These are phyloP conservation scores for Melastoma candidum DNA, from an alignment of 441 rosid genomes.

Conservation along the genomic window DNA sequence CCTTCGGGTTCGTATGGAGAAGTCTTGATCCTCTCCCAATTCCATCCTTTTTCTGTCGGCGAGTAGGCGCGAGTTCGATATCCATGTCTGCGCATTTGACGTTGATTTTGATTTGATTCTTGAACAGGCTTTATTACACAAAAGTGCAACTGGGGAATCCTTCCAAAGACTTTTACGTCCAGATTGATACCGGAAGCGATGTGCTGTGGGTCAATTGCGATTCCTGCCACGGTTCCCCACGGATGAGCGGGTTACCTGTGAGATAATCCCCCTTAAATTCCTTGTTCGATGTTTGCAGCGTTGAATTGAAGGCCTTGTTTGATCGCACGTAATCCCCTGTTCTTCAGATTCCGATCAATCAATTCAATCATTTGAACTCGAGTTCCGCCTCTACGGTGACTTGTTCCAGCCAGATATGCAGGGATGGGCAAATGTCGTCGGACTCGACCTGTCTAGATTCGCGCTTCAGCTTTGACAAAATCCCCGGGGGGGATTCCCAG, in stretches of 20 bases:
- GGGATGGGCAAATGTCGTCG: conserved; percentile 36
- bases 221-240: conserved; percentile 83
- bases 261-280: conserved; percentile 6
- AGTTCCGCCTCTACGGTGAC: conserved; percentile 42
- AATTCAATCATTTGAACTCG: conserved; percentile 69
- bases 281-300: too few relatives aligned
- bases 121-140: conserved; percentile 70
- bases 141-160: conserved; percentile 78
- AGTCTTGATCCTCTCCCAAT: not conserved
- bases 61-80: not conserved
- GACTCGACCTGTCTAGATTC: conserved; percentile 56
- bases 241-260: conserved; percentile 71
- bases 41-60: not conserved
- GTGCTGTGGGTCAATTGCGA: conserved; percentile 86
- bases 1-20: conserved; percentile 56
- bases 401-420: conserved; percentile 60
- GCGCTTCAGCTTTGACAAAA: conserved; percentile 46
- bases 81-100: not conserved
- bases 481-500: conserved; percentile 31
- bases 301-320: not conserved
- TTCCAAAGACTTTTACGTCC: conserved; percentile 74
- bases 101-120: not conserved
- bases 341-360: conserved; percentile 62
- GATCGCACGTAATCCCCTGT: not conserved
- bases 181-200: conserved; percentile 95